phyloP scores from a whole-genome alignment of 768 basidiomycete species.

The Trametes villosa region DNA sequence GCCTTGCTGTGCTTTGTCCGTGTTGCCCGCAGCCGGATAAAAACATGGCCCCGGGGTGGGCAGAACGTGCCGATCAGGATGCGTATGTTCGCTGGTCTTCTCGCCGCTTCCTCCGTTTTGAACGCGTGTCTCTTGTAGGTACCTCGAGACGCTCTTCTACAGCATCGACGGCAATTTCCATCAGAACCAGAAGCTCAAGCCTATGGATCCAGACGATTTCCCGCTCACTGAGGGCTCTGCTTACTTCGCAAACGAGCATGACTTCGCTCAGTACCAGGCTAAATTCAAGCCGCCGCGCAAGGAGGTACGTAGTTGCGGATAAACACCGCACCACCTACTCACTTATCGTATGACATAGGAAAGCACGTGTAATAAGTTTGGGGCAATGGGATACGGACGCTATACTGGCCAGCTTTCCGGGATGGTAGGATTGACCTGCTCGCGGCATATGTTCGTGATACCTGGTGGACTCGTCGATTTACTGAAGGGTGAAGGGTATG shows the following conservation, averaged over 20 bases:
- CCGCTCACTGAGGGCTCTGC: conserved; percentile 17
- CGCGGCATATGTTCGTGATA: conserved; percentile 23
- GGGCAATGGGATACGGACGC: conserved; percentile 14
- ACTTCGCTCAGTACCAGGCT: conserved; percentile 4
- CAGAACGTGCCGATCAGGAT: background rate
- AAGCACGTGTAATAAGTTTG: conserved; percentile 22
- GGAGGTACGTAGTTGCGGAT: conserved; percentile 8
- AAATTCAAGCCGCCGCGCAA: conserved; percentile 1
- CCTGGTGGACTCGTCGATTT: conserved; percentile 24
- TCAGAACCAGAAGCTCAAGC: conserved; percentile 18
- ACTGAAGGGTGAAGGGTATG: conserved; percentile 28
- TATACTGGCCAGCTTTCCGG: conserved; percentile 16
- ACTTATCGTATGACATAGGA: conserved; percentile 1
- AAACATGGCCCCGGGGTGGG: conserved; percentile 27
- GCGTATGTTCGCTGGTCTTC: background rate
- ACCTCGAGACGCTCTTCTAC: conserved; percentile 15
- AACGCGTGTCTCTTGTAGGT: background rate
- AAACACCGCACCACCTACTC: background rate
- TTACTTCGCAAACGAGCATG: conserved; percentile 20
- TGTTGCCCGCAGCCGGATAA: conserved; percentile 28
- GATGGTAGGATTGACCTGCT: conserved; percentile 19
- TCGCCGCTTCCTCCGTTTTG: background rate
- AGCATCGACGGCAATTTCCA: conserved; percentile 24
- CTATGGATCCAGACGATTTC: conserved; percentile 13
- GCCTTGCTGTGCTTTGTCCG: conserved; percentile 25